Base-by-base conservation (phyloP, 164 flowering plant species). In the Nymphaea colorata region DNA sequence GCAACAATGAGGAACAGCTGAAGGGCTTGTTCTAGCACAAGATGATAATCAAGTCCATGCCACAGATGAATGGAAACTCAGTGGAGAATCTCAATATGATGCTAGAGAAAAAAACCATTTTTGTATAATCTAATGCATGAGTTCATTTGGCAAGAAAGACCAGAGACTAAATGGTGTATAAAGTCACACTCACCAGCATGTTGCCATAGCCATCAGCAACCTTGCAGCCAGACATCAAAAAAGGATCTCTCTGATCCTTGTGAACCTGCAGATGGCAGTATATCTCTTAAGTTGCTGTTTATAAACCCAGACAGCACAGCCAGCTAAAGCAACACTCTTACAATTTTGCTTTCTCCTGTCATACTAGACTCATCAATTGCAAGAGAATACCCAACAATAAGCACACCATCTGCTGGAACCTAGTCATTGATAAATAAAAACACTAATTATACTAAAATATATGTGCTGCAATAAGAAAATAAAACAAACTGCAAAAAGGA, bases 321-420 rank as follows among this genome's bases (percentile, higher is more conserved):
- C 3, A 4, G 59, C 10, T 55, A 51, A 55, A 42, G 67, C 61
- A 0, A 61, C 47, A 44, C 70, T 42, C 87, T 75, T 75, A 94
- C 99, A 72, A 90, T 90, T 72, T 92, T 90, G 84, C 96, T 88
- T 81, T 94, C 98, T 64, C 99, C 99, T 16, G 99, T 94, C 99
- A 94, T 94, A 78, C 99, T 92, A 66, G 99, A 94, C 79, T 94
- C 99, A 79, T 94, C 99, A 69, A 94, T 74, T 7, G 98, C 82
- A 71, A 94, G 90, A 36, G 98, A 92, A 70, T 94, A 96, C n/a
- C 94, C 96, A 71, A 79, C 69, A 44, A 90, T 80, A 25, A 91
- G 66, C 70, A 92, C 68, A 64, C 98, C 98, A 88, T 91, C 98
- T 69, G 96, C 93, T 59, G 97, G 96, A 4, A 93, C 95, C 98